phyloP scores from a whole-genome alignment of 495 filamentous ascomycete genomes.

The Hypoxylon crocopeplum region DNA sequence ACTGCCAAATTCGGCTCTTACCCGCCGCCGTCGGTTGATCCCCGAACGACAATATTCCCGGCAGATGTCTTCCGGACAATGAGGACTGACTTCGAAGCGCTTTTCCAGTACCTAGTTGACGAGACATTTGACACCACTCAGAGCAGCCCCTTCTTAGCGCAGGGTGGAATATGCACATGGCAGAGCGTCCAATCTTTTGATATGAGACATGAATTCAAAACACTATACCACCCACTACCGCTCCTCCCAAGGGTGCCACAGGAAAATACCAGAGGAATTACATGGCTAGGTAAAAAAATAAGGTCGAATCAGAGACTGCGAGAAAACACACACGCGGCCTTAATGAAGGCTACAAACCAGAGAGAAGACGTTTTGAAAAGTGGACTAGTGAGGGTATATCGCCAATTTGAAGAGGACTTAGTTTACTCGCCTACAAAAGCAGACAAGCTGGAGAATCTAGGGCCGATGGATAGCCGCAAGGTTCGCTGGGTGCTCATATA shows the following conservation, averaged over 20 bases:
- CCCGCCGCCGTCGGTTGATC: conserved; percentile 56
- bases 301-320: conserved; percentile 46
- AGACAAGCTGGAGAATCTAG: conserved; percentile 49
- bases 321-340: conserved; percentile 43
- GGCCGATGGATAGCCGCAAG: conserved; percentile 63
- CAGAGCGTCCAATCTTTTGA: conserved; percentile 68
- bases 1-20: conserved; percentile 68
- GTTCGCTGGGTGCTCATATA: conserved; percentile 78
- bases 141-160: conserved; percentile 47
- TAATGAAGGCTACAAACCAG: conserved; percentile 53
- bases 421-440: conserved; percentile 44
- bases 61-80: conserved; percentile 60
- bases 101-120: conserved; percentile 70
- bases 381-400: conserved; percentile 53
- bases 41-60: conserved; percentile 52
- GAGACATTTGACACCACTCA: conserved; percentile 49
- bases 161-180: conserved; percentile 65
- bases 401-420: conserved; percentile 54
- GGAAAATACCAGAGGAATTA: conserved; percentile 17
- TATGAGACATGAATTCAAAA: conserved; percentile 55
- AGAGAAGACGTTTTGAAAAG: conserved; percentile 41
- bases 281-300: conserved; percentile 42
- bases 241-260: conserved; percentile 57
- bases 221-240: conserved; percentile 65
- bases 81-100: conserved; percentile 65